phyloP scores from a whole-genome alignment of 768 basidiomycete genomes.

The Suillus spraguei region DNA sequence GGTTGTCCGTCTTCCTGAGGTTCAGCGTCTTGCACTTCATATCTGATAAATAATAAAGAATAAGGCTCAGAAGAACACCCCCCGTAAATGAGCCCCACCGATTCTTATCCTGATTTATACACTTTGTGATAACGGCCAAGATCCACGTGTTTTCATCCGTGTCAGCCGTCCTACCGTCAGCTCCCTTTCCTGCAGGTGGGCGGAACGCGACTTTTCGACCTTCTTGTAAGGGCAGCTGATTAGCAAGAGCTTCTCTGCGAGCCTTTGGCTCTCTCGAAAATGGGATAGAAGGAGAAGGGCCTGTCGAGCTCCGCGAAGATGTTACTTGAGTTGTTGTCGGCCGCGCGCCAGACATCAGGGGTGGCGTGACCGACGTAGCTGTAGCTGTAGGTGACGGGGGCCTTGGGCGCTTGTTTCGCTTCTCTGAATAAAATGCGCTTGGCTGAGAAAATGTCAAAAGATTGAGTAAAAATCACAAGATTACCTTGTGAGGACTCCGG shows the following conservation, averaged over 20 bases:
- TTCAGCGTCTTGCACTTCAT: constrained; percentile 86
- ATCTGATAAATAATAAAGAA: constrained; percentile 48
- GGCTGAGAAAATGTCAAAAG: constrained; percentile 11
- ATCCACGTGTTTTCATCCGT: constrained; percentile 68
- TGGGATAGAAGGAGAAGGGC: constrained; percentile 49
- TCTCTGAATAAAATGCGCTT: constrained; percentile 45
- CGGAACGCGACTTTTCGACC: constrained; percentile 84
- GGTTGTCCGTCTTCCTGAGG: constrained; percentile 81
- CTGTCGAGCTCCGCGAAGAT: constrained; percentile 55
- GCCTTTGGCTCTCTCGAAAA: constrained; percentile 69
- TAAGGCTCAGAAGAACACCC: constrained; percentile 3
- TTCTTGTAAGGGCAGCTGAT: constrained; percentile 68
- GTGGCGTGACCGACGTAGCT: constrained; percentile 43
- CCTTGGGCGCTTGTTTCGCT: constrained; percentile 76
- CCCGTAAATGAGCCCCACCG: constrained; percentile 40
- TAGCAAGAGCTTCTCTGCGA: constrained; percentile 60
- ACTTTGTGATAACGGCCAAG: constrained; percentile 71
- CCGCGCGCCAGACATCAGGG: constrained; percentile 24
- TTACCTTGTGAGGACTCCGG: constrained; percentile 66
- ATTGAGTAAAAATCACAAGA: background rate
- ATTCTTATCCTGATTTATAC: constrained; percentile 72
- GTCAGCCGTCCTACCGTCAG: constrained; percentile 51
- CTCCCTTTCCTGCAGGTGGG: constrained; percentile 59
- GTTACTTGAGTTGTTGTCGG: constrained; percentile 11
- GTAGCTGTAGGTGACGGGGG: constrained; percentile 69